Conservation (phyloP, 176 grass and related monocot genomes). For the Neostapfia colusana region DNA sequence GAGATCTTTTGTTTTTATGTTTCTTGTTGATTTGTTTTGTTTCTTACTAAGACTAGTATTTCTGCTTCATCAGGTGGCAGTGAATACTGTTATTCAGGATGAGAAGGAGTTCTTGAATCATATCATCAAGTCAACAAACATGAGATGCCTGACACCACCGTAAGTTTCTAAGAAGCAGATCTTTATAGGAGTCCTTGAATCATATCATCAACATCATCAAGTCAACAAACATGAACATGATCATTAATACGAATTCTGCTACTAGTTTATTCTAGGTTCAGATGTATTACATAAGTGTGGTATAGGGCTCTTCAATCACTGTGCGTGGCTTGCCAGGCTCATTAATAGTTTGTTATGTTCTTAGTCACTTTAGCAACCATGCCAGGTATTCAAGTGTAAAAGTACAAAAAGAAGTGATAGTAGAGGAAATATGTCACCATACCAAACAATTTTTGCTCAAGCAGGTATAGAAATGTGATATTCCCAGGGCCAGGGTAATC, state of each 20-base stretch:
- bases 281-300: not conserved
- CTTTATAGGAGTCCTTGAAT: not conserved
- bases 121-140: conserved; percentile 91
- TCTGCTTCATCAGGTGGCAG: conserved; percentile 55
- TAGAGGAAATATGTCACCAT: not conserved
- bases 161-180: conserved; percentile 31
- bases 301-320: not conserved
- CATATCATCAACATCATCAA: no score
- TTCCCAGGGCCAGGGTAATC: not conserved
- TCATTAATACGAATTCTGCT: not conserved
- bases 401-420: not conserved
- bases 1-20: not conserved
- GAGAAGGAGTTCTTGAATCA: conserved; percentile 87
- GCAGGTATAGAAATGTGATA: not conserved
- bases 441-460: not conserved
- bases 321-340: not conserved
- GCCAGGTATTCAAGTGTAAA: not conserved
- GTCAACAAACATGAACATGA: no score
- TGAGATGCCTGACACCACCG: conserved; percentile 85
- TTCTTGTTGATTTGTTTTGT: not conserved
- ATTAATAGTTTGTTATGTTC: not conserved
- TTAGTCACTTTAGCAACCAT: not conserved
- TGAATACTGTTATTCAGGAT: conserved; percentile 77
- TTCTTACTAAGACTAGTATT: conserved; percentile 3
- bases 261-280: not conserved